Evolutionary conservation across 2,329 filamentous ascomycete genomes (phyloP).

Genomic region (Pseudogymnoascus sp.): DNA sequence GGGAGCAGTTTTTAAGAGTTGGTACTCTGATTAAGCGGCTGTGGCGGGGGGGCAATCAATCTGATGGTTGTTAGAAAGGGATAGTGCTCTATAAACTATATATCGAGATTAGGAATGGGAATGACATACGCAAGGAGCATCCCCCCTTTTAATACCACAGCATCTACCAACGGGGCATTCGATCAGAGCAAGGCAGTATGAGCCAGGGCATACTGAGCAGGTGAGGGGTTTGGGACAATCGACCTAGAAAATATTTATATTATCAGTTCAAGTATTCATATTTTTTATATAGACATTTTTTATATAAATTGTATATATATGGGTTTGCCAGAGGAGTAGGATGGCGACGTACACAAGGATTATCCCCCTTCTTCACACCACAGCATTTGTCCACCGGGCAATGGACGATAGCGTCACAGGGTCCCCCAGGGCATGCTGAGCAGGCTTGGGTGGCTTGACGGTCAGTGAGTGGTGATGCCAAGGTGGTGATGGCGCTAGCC

Average conservation of each 20-base stretch:
- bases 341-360: not conserved
- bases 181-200: not conserved
- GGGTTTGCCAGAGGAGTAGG: no score
- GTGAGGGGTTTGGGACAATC: not conserved
- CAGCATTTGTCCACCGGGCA: not conserved
- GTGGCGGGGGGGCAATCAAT: not conserved
- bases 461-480: not conserved
- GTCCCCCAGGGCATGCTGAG: not conserved
- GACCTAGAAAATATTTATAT: not conserved
- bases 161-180: not conserved
- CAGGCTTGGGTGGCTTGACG: not conserved
- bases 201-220: not conserved
- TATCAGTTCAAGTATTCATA: not conserved
- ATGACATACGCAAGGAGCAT: not conserved
- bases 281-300: not conserved
- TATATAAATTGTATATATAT: no score
- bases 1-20: not conserved
- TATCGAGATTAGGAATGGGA: not conserved
- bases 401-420: not conserved
- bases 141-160: not conserved
- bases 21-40: not conserved
- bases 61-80: not conserved
- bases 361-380: no score
- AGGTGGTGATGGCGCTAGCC: not conserved
- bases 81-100: not conserved